phyloP scores from a whole-genome alignment of 2,329 filamentous ascomycete species.

The Fusarium liriodendri region DNA sequence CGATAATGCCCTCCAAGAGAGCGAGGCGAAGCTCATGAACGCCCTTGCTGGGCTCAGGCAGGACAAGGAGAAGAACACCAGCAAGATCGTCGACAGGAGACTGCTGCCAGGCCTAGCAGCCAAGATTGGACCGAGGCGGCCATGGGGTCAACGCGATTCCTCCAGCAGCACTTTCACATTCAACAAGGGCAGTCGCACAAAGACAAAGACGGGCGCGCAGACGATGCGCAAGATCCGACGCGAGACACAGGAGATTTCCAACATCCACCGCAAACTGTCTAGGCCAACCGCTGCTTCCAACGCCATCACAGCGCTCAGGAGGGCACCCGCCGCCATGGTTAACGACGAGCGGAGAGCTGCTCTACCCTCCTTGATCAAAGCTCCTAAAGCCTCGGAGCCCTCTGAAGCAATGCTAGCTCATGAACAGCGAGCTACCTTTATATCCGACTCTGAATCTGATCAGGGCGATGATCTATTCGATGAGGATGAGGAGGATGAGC shows the following conservation, averaged over 20 bases:
- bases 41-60: constrained; percentile 68
- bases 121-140: constrained; percentile 47
- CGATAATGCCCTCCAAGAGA: constrained; percentile 67
- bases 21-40: constrained; percentile 67
- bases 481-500: constrained; percentile 30
- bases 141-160: constrained; percentile 44
- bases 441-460: constrained; percentile 54
- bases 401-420: constrained; percentile 45
- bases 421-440: constrained; percentile 51
- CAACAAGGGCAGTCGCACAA: constrained; percentile 62
- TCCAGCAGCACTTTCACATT: constrained; percentile 54
- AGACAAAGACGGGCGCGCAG: constrained; percentile 61
- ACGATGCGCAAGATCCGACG: constrained; percentile 67
- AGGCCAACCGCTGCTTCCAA: constrained; percentile 45
- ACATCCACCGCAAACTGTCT: constrained; percentile 59
- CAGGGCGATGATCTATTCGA: constrained; percentile 39
- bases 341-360: constrained; percentile 61
- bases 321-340: constrained; percentile 66
- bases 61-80: constrained; percentile 67
- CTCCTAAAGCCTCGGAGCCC: constrained; percentile 33
- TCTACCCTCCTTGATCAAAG: constrained; percentile 48
- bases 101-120: constrained; percentile 56
- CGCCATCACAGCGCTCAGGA: constrained; percentile 54
- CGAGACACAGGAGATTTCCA: constrained; percentile 66
- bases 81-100: constrained; percentile 65